Evolutionary conservation across 148 eudicot genomes (phyloP).

Genomic region (Heliamphora exappendiculata): DNA sequence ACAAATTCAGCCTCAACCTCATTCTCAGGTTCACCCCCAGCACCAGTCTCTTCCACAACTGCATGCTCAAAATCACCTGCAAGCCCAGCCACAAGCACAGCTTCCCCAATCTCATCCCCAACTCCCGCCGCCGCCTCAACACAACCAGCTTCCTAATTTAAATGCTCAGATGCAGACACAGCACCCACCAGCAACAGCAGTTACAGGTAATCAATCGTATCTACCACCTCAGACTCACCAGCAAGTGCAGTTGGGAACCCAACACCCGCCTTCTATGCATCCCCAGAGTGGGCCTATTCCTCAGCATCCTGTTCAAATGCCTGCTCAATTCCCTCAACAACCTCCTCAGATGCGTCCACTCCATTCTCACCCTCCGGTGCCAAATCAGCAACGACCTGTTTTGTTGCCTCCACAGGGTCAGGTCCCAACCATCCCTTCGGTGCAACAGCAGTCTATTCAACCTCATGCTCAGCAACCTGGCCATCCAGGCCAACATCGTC

Average conservation of each 20-base stretch:
- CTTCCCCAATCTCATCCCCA: constrained; percentile 39
- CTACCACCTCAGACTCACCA: constrained; percentile 39
- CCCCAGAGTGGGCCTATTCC: constrained; percentile 36
- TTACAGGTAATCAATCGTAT: constrained; percentile 29
- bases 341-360: constrained; percentile 50
- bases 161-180: constrained; percentile 21
- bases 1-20: constrained; percentile 30
- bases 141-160: constrained; percentile 15
- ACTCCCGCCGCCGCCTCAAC: constrained; percentile 24
- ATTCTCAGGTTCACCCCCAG: constrained; percentile 23
- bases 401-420: constrained; percentile 47
- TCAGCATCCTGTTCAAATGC: constrained; percentile 38
- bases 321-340: constrained; percentile 53
- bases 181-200: constrained; percentile 19
- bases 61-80: constrained; percentile 38
- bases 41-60: constrained; percentile 37
- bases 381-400: constrained; percentile 46
- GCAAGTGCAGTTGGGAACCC: constrained; percentile 43
- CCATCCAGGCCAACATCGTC: constrained; percentile 45
- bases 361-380: constrained; percentile 35
- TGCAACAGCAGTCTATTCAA: constrained; percentile 32
- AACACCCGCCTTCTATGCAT: constrained; percentile 33
- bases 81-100: constrained; percentile 28
- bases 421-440: constrained; percentile 30
- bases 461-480: constrained; percentile 52